Percentiles rank a stretch among this genome's conserved stretches.
These are phyloP conservation scores for Sugiyamaella paludigena DNA, from an alignment of 1,139 yeast genomes.

Conservation along the genomic window DNA sequence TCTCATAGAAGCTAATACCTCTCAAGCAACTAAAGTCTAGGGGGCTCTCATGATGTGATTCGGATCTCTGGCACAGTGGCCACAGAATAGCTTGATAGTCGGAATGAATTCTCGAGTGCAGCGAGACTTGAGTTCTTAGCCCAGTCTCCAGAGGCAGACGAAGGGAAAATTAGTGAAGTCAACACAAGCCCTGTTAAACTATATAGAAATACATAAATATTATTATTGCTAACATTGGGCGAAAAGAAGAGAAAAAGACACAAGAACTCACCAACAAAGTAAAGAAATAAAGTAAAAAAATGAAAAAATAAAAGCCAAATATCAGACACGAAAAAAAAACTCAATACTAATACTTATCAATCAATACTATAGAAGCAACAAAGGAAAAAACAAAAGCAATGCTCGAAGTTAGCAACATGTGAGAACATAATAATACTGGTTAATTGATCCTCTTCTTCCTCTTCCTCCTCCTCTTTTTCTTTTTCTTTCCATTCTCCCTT, in stretches of 20 bases:
- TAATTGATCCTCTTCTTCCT: neutral
- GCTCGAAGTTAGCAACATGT: conserved; percentile 5
- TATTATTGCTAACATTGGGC: conserved; percentile 6
- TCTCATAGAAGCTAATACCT: too few species aligned
- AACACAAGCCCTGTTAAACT: conserved; percentile 11
- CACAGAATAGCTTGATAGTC: too few species aligned
- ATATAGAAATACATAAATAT: conserved; percentile 15
- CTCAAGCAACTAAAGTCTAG: too few species aligned
- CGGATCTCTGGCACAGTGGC: too few species aligned
- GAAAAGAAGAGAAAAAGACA: conserved; percentile 12
- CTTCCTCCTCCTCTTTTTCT: neutral
- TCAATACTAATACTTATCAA: conserved; percentile 8
- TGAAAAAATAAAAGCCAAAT: conserved; percentile 14
- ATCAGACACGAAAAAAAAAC: conserved; percentile 7
- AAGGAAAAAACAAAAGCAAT: conserved; percentile 1
- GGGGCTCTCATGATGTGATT: neutral
- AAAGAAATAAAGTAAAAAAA: conserved; percentile 8
- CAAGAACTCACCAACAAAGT: conserved; percentile 10
- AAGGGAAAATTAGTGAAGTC: too few species aligned
- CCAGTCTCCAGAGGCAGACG: too few species aligned
- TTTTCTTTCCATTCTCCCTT: neutral
- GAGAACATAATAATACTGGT: neutral
- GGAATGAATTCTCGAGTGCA: too few species aligned
- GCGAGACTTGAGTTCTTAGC: too few species aligned
- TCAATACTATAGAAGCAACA: too few species aligned